Evolutionary conservation across 306 rosid species (phyloP).

Genomic region (Oxytropis ochrocephala): DNA sequence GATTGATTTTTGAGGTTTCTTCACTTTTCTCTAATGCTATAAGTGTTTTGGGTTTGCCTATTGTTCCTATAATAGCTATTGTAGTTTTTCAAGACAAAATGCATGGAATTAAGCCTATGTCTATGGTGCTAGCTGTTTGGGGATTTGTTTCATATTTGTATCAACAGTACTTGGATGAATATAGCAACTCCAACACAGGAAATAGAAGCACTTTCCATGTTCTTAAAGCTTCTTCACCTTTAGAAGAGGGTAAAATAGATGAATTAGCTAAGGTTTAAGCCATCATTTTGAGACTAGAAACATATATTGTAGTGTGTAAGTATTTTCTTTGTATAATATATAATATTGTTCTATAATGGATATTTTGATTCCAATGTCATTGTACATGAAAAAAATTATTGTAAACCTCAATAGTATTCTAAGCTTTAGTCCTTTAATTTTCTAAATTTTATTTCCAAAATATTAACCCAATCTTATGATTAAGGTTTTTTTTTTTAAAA

Average conservation of each 20-base stretch:
- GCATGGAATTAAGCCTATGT: constrained; percentile 23
- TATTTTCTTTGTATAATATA: too few species aligned
- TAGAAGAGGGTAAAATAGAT: constrained; percentile 1
- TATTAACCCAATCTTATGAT: too few species aligned
- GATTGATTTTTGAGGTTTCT: constrained; percentile 26
- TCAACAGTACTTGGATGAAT: constrained; percentile 30
- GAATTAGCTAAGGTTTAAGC: not conserved
- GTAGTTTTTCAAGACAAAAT: constrained; percentile 24
- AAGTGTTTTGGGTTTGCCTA: constrained; percentile 20
- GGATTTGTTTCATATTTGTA: constrained; percentile 23
- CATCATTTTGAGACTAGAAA: not conserved
- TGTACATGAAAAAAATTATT: too few species aligned
- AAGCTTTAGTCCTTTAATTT: too few species aligned
- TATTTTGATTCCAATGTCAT: too few species aligned
- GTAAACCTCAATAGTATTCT: too few species aligned
- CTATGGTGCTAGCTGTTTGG: constrained; percentile 33
- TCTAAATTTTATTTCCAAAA: too few species aligned
- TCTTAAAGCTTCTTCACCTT: not conserved
- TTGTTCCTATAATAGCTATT: constrained; percentile 30
- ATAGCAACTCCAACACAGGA: not conserved
- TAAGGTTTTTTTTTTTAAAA: too few species aligned
- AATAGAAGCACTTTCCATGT: not conserved
- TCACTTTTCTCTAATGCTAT: constrained; percentile 27
- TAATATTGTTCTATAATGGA: too few species aligned
- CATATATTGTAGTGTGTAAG: not conserved